Percentiles rank a stretch among this genome's conserved stretches.
These are phyloP conservation scores for Hordeum vulgare DNA, from an alignment of 176 grass and related monocot species.

Conservation along the genomic window MorexV3_pseudomolecules_assembly NC_058521.1:430096936-430097435, in stretches of 20 bases:
- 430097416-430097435: constrained; percentile 14
- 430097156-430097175: not conserved
- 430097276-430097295: not conserved
- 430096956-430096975: not conserved
- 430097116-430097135: constrained; percentile 42
- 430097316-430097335: not conserved
- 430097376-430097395: not conserved
- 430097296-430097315: constrained; percentile 38
- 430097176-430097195: constrained; percentile 26
- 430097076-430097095: not conserved
- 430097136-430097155: constrained; percentile 45
- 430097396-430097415: constrained; percentile 6
- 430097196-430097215: not conserved
- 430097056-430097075: not conserved
- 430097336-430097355: constrained; percentile 21
- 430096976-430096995: not conserved
- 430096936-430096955: not conserved
- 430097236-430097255: not conserved
- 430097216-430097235: not conserved
- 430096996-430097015: not conserved
- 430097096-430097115: constrained; percentile 6
- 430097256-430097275: not conserved
- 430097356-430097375: constrained; percentile 15
- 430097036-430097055: not conserved
- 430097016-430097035: not conserved